Conservation (phyloP, 2,329 filamentous ascomycete species). For the Diaporthe sp. region DNA sequence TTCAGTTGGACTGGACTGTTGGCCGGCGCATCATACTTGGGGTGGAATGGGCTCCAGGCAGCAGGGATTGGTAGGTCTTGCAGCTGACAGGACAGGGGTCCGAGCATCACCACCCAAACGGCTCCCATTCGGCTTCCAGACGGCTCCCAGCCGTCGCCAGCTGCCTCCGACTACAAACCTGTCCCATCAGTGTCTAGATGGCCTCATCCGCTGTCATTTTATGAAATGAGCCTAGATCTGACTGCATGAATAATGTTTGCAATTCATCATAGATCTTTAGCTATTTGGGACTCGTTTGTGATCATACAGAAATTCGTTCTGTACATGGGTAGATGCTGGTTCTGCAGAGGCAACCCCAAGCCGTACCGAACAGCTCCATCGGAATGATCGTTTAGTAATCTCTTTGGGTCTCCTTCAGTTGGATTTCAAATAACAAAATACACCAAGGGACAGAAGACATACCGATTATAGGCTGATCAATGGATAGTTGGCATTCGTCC, state of each 20-base stretch:
- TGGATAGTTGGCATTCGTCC: background rate
- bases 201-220: background rate
- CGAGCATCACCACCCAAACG: background rate
- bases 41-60: background rate
- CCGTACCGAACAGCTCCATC: background rate
- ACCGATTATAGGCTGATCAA: background rate
- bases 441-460: background rate
- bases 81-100: slow-evolving; percentile 10
- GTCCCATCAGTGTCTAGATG: background rate
- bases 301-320: too few relatives aligned
- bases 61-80: slow-evolving; percentile 8
- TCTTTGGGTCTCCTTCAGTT: too few relatives aligned
- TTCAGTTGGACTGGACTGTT: background rate
- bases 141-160: background rate
- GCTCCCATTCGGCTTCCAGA: background rate
- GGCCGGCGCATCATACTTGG: background rate
- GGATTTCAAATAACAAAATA: background rate
- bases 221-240: fast-evolving
- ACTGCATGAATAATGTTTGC: background rate
- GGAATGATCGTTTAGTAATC: background rate
- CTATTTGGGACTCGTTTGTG: background rate
- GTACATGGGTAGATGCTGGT: background rate
- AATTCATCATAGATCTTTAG: background rate
- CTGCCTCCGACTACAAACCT: background rate
- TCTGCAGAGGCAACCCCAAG: background rate